Conservation (phyloP, 2,329 filamentous ascomycete species). For the Didymella pomorum region DNA sequence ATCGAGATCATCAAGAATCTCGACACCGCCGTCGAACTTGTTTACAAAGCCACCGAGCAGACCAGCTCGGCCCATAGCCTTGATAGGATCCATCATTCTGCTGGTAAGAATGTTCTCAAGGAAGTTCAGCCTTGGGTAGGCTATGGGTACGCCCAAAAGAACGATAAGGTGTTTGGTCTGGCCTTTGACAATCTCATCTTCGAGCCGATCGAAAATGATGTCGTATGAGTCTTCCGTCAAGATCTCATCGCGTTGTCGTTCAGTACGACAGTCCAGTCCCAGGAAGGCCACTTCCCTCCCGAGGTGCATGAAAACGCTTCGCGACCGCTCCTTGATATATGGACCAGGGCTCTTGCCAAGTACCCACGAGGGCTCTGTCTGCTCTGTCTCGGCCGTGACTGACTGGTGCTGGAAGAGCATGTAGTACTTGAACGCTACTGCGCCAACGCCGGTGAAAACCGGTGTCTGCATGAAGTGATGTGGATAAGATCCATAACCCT, state of each 20-base stretch:
- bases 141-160: slow-evolving; percentile 74
- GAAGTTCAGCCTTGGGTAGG: slow-evolving; percentile 60
- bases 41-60: slow-evolving; percentile 82
- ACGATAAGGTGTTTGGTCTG: slow-evolving; percentile 91
- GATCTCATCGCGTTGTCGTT: slow-evolving; percentile 84
- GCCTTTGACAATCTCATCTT: slow-evolving; percentile 80
- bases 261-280: slow-evolving; percentile 89
- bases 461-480: slow-evolving; percentile 90
- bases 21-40: slow-evolving; percentile 88
- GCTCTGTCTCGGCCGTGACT: slow-evolving; percentile 78
- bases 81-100: slow-evolving; percentile 84
- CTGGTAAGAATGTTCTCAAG: slow-evolving; percentile 79
- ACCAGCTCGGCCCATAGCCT: slow-evolving; percentile 83
- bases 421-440: slow-evolving; percentile 97
- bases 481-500: slow-evolving; percentile 92
- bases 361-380: slow-evolving; percentile 89
- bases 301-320: slow-evolving; percentile 84
- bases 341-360: slow-evolving; percentile 81
- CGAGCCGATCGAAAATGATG: slow-evolving; percentile 83
- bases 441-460: slow-evolving; percentile 88
- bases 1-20: slow-evolving; percentile 90
- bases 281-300: slow-evolving; percentile 82
- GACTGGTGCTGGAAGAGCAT: slow-evolving; percentile 98
- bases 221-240: slow-evolving; percentile 83
- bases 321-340: slow-evolving; percentile 86